Base-by-base conservation (phyloP, 139 green algal genomes). In the Tetradesmus obliquus region DNA sequence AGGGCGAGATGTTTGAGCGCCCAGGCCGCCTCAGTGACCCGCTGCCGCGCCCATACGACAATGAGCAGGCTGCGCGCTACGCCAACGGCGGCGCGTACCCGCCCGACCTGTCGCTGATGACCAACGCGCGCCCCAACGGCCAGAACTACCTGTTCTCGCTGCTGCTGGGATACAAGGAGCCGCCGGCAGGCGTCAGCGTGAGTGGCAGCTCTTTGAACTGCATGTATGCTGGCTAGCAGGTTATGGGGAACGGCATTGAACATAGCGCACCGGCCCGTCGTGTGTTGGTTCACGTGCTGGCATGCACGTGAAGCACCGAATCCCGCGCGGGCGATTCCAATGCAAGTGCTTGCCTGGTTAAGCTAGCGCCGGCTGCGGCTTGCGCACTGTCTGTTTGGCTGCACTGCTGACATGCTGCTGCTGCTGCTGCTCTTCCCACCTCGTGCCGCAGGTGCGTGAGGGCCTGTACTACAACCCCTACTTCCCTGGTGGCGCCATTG, bases 391-490 rank as follows among this genome's bases (percentile, higher is more conserved):
- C 10, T 62, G 80, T 58, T 85, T 2, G 9, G 12, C 57, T 88
- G 57, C 66, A 12, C 5, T 22, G 13, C 66, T 88, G 45, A 15
- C 55, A 5, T 90, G 66, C 55, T 82, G 32, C 15, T 45, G 32
- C 32, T 45, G 32, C 32, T 82, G 76, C 24, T 53, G 76, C 76
- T 6, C 6, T 17, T 5, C 76, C 32, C 32, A 45, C 32, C 32
- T 45, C 32, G 32, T 57, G 6, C 55, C 45, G 22, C 62, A 92
- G 89, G 92, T 99, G n/a, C 95, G 98, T 45, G 97, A 99, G 96
- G 98, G 98, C 22, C 96, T 99, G 91, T 96, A 99, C 95, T 99
- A 99, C 96, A 99, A 99, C 96, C 98, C 98, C 15, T 99, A 99
- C 96, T 99, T 99, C 95, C 97, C 98, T 53, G 98, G 98, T 54